Percentiles rank a stretch among this genome's conserved stretches.
phyloP scores from a whole-genome alignment of 164 flowering plant species.

The Saururus chinensis region DNA sequence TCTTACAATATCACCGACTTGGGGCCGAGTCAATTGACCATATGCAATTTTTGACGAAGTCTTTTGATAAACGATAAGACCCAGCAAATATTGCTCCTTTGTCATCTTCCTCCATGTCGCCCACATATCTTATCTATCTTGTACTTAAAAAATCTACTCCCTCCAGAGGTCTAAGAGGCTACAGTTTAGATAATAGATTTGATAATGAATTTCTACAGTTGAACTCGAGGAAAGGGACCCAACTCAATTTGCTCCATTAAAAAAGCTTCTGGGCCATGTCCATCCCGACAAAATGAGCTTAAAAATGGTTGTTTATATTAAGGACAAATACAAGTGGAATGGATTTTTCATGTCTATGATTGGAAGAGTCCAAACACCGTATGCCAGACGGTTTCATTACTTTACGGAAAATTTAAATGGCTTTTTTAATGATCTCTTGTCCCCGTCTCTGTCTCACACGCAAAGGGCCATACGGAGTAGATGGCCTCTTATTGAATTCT shows the following conservation, averaged over 20 bases:
- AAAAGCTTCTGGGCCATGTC: slow-evolving; percentile 1
- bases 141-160: not conserved
- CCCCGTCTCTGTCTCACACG: slow-evolving; percentile 5
- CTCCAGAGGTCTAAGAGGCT: not conserved
- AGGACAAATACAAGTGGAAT: not conserved
- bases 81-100: not conserved
- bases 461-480: slow-evolving; percentile 5
- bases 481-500: not conserved
- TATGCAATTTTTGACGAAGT: not conserved
- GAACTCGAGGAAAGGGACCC: slow-evolving; percentile 7
- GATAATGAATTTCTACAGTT: too few relatives aligned
- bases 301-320: not conserved
- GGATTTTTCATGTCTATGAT: slow-evolving; percentile 16
- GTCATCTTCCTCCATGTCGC: not conserved
- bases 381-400: slow-evolving; percentile 11
- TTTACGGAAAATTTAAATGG: slow-evolving; percentile 9
- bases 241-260: slow-evolving; percentile 1
- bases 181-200: not conserved
- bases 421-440: slow-evolving; percentile 10
- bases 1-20: too few relatives aligned
- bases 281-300: not conserved
- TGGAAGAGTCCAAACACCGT: slow-evolving; percentile 28
- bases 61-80: not conserved
- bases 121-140: not conserved
- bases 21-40: too few relatives aligned